Evolutionary conservation across 805 yeast genomes (phyloP).

Genomic region (Yarrowia sp.): DNA sequence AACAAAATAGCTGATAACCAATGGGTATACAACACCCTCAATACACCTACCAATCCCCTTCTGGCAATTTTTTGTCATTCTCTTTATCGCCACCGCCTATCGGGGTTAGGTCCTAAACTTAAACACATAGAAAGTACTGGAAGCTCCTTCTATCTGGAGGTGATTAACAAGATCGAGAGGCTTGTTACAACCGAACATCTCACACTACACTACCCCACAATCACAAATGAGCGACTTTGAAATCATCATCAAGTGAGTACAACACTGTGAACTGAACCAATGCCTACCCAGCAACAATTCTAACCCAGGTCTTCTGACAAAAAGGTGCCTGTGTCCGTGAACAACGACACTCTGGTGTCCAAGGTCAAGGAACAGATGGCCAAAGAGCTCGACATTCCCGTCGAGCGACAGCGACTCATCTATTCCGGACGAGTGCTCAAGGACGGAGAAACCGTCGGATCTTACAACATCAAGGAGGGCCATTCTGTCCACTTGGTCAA

Average conservation of each 20-base stretch:
- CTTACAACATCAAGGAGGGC: conserved; percentile 83
- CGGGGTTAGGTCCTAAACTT: conserved; percentile 35
- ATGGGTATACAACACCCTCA: too few relatives aligned
- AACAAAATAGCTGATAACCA: too few relatives aligned
- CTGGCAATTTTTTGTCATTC: too few relatives aligned
- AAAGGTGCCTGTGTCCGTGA: conserved; percentile 71
- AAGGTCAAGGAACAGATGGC: conserved; percentile 74
- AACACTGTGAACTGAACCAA: background rate
- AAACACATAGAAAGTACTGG: conserved; percentile 35
- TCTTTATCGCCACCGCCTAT: conserved; percentile 36
- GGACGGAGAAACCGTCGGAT: conserved; percentile 74
- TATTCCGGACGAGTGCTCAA: conserved; percentile 94
- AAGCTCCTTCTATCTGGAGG: conserved; percentile 15
- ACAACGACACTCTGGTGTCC: conserved; percentile 61
- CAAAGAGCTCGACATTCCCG: conserved; percentile 67
- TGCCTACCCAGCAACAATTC: background rate
- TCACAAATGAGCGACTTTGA: conserved; percentile 37
- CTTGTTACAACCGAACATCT: background rate
- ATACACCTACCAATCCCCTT: background rate
- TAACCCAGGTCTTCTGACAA: conserved; percentile 67
- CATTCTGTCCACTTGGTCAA: conserved; percentile 90
- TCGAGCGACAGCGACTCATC: conserved; percentile 83
- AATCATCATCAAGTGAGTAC: conserved; percentile 35
- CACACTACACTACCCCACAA: conserved; percentile 16
- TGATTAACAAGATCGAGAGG: conserved; percentile 3